Evolutionary conservation across 768 basidiomycete species (phyloP), one percentile per base, ranked within the genome.

Genomic region (Coprinellus aureogranulatus): DNA sequence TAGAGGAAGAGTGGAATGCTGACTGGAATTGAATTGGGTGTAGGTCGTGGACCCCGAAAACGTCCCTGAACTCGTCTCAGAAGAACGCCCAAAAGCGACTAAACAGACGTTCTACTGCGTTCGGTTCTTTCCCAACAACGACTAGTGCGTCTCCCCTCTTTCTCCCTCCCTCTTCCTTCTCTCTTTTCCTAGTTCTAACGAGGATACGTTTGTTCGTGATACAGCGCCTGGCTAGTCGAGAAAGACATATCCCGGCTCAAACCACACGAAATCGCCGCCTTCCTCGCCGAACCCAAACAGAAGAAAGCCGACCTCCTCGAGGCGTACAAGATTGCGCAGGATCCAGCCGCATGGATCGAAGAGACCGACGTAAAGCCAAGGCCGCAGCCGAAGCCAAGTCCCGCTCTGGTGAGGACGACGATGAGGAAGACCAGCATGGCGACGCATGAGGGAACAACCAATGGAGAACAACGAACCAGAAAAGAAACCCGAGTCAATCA

Each of bases 101-200:
- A 94, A 90, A 73, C 76, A 82, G 10, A 77, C 75, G 12, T 88
- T 85, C 62, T 88, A 90, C 73, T 81, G 80, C 53, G 74, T 84
- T 30, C 80, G 88, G 62, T 99, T 95, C 82, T 98, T 97, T 82
- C 94, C 97, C 4, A 83, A 82, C 27, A 94, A 91, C 52, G 96
- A 98, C 74, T 91, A 87, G n/a, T n/a, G n/a, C n/a, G n/a, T n/a
- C n/a, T n/a, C n/a, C n/a, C n/a, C n/a, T n/a, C n/a, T n/a, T n/a
- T n/a, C n/a, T n/a, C n/a, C n/a, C n/a, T n/a, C n/a, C n/a, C n/a
- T n/a, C n/a, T n/a, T n/a, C n/a, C n/a, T n/a, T n/a, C n/a, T n/a
- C n/a, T n/a, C n/a, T n/a, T n/a, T n/a, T n/a, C n/a, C n/a, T n/a
- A n/a, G n/a, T n/a, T n/a, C n/a, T n/a, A n/a, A n/a, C n/a, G n/a